These are phyloP conservation scores for Aspergillus sp. DNA, from an alignment of 2,329 filamentous ascomycete genomes.

Conservation along the genomic window DNA sequence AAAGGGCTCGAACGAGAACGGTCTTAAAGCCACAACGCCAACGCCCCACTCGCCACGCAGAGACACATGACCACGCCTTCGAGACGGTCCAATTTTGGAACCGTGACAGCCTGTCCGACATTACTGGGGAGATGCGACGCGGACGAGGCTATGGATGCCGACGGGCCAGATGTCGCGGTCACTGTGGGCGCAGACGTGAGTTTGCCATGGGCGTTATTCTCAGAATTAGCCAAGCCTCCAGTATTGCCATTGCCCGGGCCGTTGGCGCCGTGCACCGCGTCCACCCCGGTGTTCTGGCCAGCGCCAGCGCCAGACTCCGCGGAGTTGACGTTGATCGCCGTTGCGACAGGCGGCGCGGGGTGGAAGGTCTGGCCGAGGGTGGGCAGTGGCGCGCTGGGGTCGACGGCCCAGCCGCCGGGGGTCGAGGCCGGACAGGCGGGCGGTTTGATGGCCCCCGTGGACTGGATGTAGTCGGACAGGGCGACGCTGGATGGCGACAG, in stretches of 20 bases:
- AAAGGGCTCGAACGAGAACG: neutral
- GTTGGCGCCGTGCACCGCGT: neutral
- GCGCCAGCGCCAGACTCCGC: neutral
- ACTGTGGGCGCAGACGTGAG: neutral
- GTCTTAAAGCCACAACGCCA: constrained; percentile 10
- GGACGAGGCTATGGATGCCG: neutral
- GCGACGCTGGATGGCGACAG: constrained; percentile 67
- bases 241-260: neutral
- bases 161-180: neutral
- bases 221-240: neutral
- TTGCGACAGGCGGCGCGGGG: neutral
- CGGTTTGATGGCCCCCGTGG: constrained; percentile 58
- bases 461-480: constrained; percentile 63
- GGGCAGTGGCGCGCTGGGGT: constrained; percentile 68
- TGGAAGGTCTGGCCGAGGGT: constrained; percentile 57
- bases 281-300: neutral
- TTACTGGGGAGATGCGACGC: constrained; percentile 1
- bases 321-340: neutral
- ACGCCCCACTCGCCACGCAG: constrained; percentile 5
- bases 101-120: constrained; percentile 2
- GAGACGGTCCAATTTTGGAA: neutral
- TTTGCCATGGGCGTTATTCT: neutral
- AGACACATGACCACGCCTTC: constrained; percentile 2
- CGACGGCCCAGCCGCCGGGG: constrained; percentile 66
- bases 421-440: constrained; percentile 71